Evolutionary conservation across 768 basidiomycete genomes (phyloP), one percentile per base, ranked within the genome.

Genomic region (Hebeloma cylindrosporum): DNA sequence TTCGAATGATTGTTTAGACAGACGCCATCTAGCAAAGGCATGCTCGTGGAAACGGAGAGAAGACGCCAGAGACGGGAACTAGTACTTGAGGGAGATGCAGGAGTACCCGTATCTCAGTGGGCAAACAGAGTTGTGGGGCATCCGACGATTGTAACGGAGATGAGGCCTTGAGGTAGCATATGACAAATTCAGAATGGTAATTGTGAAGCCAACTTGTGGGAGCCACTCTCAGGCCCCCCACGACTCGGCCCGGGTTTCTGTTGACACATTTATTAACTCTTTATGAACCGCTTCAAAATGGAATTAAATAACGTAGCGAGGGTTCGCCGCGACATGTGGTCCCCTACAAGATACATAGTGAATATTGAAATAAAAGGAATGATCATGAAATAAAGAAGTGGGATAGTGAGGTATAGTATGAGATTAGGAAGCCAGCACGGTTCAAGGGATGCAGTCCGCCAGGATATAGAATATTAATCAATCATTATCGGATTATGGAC

Each of bases 141-240:
- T n/a, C n/a, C 38, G 40, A 36, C 49, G 49, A 54, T 42, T 50
- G 46, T 48, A 48, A 38, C 42, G 42, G 42, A 50, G 33, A 43
- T 47, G 43, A 51, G 43, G 33, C 47, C 47, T 36, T 51, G 47
- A n/a, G n/a, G n/a, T n/a, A n/a, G 22, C 43, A 54, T 50, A 50
- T 33, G 48, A 33, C 48, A 49, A 32, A 16, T 18, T 38, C 28
- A 38, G 31, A 47, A 54, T 50, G 50, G 42, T 47, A 45, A 47
- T 40, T 37, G 18, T 29, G 22, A 31, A 39, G n/a, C n/a, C n/a
- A n/a, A n/a, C n/a, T n/a, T n/a, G n/a, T n/a, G n/a, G n/a, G n/a
- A n/a, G n/a, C n/a, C n/a, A n/a, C n/a, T n/a, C n/a, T n/a, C n/a
- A n/a, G n/a, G n/a, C n/a, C n/a, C n/a, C n/a, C n/a, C n/a, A n/a